phyloP scores from a whole-genome alignment of 2,329 filamentous ascomycete genomes.

The Pseudopithomyces chartarum region DNA sequence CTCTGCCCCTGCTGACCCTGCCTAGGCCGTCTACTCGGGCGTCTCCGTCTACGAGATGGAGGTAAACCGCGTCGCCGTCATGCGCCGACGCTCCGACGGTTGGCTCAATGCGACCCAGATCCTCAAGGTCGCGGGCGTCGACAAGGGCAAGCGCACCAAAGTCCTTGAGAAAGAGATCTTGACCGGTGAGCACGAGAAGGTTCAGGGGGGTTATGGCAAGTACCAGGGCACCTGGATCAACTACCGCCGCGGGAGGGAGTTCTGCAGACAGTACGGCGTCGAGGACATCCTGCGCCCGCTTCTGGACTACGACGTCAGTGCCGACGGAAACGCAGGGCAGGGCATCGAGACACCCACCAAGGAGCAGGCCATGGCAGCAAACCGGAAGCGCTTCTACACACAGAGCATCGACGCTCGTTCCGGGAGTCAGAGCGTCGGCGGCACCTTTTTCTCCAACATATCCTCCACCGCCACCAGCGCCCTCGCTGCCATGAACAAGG shows the following conservation, averaged over 20 bases:
- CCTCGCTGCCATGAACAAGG: slow-evolving; percentile 93
- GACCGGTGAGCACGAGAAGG: slow-evolving; percentile 95
- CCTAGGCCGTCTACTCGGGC: slow-evolving; percentile 83
- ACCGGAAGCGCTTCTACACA: slow-evolving; percentile 88
- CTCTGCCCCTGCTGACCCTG: slow-evolving; percentile 40
- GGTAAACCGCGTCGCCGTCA: slow-evolving; percentile 88
- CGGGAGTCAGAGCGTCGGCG: slow-evolving; percentile 67
- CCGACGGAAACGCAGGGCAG: slow-evolving; percentile 71
- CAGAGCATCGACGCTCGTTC: slow-evolving; percentile 70
- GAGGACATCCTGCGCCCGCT: slow-evolving; percentile 77
- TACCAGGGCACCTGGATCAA: slow-evolving; percentile 99
- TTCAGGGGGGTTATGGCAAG: slow-evolving; percentile 97
- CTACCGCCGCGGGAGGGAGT: slow-evolving; percentile 88
- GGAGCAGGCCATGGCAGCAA: slow-evolving; percentile 95
- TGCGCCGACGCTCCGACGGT: slow-evolving; percentile 92
- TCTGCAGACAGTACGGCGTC: slow-evolving; percentile 79
- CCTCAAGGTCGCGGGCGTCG: slow-evolving; percentile 93
- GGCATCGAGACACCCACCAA: slow-evolving; percentile 95
- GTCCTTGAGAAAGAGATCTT: slow-evolving; percentile 98
- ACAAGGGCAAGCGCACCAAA: slow-evolving; percentile 97
- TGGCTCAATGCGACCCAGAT: slow-evolving; percentile 99
- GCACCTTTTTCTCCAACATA: slow-evolving; percentile 97
- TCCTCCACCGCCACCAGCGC: slow-evolving; percentile 91
- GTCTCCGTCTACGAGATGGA: slow-evolving; percentile 99
- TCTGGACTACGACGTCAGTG: slow-evolving; percentile 79